Conservation (phyloP, 2,329 filamentous ascomycete genomes). For the Pseudogymnoascus pannorum region DNA sequence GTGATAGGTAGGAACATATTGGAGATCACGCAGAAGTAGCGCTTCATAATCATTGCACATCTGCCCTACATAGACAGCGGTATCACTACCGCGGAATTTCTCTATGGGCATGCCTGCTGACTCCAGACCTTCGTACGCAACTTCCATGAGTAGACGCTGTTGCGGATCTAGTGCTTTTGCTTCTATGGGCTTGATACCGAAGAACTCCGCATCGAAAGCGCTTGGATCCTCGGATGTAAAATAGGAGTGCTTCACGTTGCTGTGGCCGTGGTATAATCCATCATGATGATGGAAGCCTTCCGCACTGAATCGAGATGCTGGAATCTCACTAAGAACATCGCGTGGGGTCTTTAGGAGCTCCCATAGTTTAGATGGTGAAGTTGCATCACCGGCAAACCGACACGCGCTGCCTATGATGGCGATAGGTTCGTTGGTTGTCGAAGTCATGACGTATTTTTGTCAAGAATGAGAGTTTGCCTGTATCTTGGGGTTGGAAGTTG, state of each 20-base stretch:
- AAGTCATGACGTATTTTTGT: too few relatives aligned
- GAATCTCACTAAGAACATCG: too few relatives aligned
- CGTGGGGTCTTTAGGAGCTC: too few relatives aligned
- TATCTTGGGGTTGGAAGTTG: too few relatives aligned
- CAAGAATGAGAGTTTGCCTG: too few relatives aligned
- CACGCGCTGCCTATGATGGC: too few relatives aligned
- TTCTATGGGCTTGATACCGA: conserved; percentile 15
- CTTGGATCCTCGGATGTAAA: conserved; percentile 14
- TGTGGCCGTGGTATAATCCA: not conserved
- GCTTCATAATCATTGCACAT: not conserved
- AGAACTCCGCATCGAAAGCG: conserved; percentile 20
- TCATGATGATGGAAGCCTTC: not conserved
- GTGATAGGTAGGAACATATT: conserved; percentile 18
- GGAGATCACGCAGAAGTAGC: conserved; percentile 16
- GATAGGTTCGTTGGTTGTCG: too few relatives aligned
- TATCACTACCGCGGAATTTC: too few relatives aligned
- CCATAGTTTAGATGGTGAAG: too few relatives aligned
- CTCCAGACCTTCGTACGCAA: conserved; percentile 21
- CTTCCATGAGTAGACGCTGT: conserved; percentile 24
- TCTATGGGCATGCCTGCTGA: not conserved
- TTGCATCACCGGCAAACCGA: too few relatives aligned
- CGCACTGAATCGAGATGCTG: too few relatives aligned
- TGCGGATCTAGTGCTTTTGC: conserved; percentile 27
- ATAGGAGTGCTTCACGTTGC: conserved; percentile 12
- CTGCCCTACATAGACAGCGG: not conserved